Percentiles rank a stretch among this genome's conserved stretches.
Evolutionary conservation across 805 yeast genomes (phyloP).

Genomic region (Yamadazyma sp.): DNA sequence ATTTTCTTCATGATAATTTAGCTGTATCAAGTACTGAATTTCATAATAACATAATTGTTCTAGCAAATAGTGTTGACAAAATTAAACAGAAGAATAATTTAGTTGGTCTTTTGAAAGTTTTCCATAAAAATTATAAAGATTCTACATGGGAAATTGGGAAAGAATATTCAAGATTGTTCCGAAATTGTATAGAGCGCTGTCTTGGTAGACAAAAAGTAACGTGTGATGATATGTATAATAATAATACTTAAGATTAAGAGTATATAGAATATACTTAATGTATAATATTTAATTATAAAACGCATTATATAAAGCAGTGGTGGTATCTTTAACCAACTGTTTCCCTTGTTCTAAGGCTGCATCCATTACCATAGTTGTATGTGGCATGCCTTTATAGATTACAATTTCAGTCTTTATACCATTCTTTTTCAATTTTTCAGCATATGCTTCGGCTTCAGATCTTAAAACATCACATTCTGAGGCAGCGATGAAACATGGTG

Average conservation of each 20-base stretch:
- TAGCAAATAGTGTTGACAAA: constrained; percentile 37
- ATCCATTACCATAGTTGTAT: constrained; percentile 50
- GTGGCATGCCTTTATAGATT: constrained; percentile 43
- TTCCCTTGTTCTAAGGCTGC: constrained; percentile 32
- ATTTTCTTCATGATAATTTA: constrained; percentile 28
- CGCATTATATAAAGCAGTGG: constrained; percentile 26
- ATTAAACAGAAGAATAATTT: constrained; percentile 46
- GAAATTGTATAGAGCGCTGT: constrained; percentile 53
- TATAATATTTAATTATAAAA: constrained; percentile 20
- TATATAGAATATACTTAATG: constrained; percentile 56
- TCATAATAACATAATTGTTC: constrained; percentile 39
- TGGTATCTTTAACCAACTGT: constrained; percentile 28
- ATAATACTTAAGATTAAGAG: constrained; percentile 19
- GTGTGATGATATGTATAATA: constrained; percentile 47
- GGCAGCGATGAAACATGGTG: constrained; percentile 41
- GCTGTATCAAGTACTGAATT: constrained; percentile 22
- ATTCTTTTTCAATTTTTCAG: constrained; percentile 32
- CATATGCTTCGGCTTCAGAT: constrained; percentile 43
- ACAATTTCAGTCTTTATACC: constrained; percentile 33
- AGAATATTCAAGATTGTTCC: constrained; percentile 52
- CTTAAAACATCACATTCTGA: constrained; percentile 45
- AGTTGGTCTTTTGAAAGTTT: constrained; percentile 52
- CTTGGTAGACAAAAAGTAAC: constrained; percentile 46
- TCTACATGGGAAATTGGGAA: constrained; percentile 56
- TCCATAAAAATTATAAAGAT: constrained; percentile 30